A percentile compares a stretch with the other conserved stretches of the same genome.
Evolutionary conservation across 345 rosid genomes (phyloP).

Genomic region (Eucalyptus coolabah): DNA sequence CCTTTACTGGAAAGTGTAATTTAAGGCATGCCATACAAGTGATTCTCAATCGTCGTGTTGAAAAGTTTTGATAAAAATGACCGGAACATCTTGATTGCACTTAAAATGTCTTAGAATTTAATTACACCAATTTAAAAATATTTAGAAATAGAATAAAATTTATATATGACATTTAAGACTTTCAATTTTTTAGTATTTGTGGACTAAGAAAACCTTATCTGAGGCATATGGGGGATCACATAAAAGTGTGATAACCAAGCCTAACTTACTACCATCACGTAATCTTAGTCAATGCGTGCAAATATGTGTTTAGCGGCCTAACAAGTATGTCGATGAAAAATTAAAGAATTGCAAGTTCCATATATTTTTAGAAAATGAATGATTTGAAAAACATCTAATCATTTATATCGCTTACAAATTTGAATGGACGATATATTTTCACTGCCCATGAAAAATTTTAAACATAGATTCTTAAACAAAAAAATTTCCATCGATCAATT

Average conservation of each 20-base stretch:
- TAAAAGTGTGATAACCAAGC: background rate
- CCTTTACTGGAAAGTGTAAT: background rate
- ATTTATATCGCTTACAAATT: background rate
- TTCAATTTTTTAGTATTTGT: background rate
- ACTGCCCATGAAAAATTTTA: background rate
- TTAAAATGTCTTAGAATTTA: background rate
- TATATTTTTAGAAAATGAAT: background rate
- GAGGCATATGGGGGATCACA: background rate
- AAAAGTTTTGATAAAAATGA: background rate
- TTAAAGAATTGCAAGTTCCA: background rate
- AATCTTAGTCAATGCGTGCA: background rate
- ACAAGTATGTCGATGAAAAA: background rate
- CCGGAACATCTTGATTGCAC: background rate
- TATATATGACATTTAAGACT: background rate
- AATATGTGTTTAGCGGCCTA: background rate
- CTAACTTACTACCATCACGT: background rate
- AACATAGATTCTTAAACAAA: background rate
- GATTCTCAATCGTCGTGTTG: background rate
- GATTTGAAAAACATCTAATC: background rate
- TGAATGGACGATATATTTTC: background rate
- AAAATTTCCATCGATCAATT: background rate
- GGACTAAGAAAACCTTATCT: background rate
- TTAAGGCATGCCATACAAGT: background rate
- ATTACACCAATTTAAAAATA: background rate
- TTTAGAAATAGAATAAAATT: background rate